Percentiles rank a stretch among this genome's conserved stretches.
Evolutionary conservation across 495 filamentous ascomycete genomes (phyloP).

Genomic region (Aspergillus indologenus): DNA sequence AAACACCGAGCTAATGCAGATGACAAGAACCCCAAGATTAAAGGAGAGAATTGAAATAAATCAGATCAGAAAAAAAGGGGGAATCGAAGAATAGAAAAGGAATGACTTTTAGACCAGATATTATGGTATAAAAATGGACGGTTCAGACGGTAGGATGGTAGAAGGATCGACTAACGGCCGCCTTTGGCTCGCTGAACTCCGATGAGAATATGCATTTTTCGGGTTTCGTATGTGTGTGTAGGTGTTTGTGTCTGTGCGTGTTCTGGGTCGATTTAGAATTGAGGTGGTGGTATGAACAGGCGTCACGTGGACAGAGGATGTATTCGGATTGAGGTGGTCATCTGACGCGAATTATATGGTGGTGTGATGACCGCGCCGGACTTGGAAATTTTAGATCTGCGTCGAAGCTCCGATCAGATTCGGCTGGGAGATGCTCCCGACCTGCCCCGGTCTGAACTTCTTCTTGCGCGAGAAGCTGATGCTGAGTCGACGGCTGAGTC

Average conservation of each 20-base stretch:
- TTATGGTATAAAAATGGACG: not conserved
- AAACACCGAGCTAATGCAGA: slow-evolving; percentile 22
- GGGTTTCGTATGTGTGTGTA: not conserved
- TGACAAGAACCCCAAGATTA: not conserved
- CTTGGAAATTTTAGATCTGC: slow-evolving; percentile 23
- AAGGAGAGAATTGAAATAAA: not conserved
- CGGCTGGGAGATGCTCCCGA: slow-evolving; percentile 36
- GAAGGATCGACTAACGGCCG: slow-evolving; percentile 3
- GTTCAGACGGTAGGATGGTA: not conserved
- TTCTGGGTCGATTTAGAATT: slow-evolving; percentile 1
- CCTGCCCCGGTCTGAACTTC: slow-evolving; percentile 13
- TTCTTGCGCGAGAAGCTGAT: slow-evolving; percentile 27
- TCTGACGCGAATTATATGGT: slow-evolving; percentile 4
- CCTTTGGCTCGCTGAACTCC: slow-evolving; percentile 12
- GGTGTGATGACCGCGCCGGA: not conserved
- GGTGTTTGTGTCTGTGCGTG: not conserved
- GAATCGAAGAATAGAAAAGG: slow-evolving; percentile 5
- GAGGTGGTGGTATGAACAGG: not conserved
- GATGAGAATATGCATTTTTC: slow-evolving; percentile 1
- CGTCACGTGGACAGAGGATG: not conserved
- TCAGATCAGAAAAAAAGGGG: slow-evolving; percentile 4
- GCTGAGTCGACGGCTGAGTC: slow-evolving; percentile 31
- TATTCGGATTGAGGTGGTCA: not conserved
- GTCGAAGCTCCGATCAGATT: slow-evolving; percentile 41
- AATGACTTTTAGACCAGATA: slow-evolving; percentile 17